Evolutionary conservation across 176 grass and related monocot species (phyloP).

Genomic region (Rhynchospora pubera): DNA sequence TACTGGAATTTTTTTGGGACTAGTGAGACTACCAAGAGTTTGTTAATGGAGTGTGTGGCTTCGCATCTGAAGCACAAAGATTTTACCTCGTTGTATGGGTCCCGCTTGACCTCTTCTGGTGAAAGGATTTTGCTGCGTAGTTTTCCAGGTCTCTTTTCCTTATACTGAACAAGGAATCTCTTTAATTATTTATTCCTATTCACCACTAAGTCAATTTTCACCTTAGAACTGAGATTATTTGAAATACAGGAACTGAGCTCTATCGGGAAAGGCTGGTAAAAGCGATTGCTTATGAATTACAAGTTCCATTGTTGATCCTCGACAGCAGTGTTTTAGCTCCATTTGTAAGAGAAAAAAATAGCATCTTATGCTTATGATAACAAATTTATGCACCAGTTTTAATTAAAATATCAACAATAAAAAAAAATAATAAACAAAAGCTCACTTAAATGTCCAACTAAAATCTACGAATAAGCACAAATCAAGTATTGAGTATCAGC

Average conservation of each 20-base stretch:
- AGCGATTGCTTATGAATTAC: conserved; percentile 73
- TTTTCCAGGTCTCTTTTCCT: conserved; percentile 53
- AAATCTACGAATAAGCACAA: conserved; percentile 17
- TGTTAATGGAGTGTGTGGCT: conserved; percentile 59
- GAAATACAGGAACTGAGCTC: conserved; percentile 83
- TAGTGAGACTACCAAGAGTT: conserved; percentile 53
- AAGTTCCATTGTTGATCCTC: conserved; percentile 62
- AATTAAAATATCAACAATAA: background rate
- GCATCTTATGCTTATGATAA: background rate
- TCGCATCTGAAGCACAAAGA: conserved; percentile 72
- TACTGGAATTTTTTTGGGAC: conserved; percentile 16
- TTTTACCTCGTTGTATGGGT: conserved; percentile 52
- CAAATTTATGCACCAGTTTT: background rate
- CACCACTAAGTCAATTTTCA: background rate
- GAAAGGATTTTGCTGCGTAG: conserved; percentile 81
- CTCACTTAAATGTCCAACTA: background rate
- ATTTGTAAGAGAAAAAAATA: conserved; percentile 54
- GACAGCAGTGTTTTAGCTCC: conserved; percentile 83
- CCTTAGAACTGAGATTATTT: background rate
- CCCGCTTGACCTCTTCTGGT: conserved; percentile 55
- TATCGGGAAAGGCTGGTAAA: conserved; percentile 87
- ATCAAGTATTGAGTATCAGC: background rate
- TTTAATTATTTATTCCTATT: background rate
- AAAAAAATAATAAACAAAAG: background rate
- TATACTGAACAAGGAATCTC: background rate